Evolutionary conservation across 1,284 basidiomycete genomes (phyloP).

Genomic region (Mycosarcoma mackinlayi): DNA sequence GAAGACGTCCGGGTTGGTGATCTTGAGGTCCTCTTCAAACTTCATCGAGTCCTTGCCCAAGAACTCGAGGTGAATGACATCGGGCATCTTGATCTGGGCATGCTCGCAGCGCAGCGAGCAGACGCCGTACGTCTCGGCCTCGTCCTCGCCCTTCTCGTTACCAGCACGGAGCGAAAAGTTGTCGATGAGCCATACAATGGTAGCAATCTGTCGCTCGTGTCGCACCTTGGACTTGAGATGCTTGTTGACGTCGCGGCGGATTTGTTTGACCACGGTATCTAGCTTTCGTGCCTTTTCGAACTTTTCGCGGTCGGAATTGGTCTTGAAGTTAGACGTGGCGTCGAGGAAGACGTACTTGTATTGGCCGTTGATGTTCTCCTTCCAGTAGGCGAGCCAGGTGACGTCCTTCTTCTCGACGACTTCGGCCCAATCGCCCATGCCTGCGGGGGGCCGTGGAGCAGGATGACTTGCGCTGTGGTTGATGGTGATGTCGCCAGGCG

Average conservation of each 20-base stretch:
- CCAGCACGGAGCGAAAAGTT: conserved; percentile 68
- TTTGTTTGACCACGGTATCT: conserved; percentile 62
- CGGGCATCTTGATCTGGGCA: conserved; percentile 59
- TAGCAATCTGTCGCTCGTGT: conserved; percentile 66
- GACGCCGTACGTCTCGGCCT: conserved; percentile 67
- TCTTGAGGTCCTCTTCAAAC: conserved; percentile 65
- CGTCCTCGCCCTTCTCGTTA: conserved; percentile 68
- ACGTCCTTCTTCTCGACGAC: conserved; percentile 65
- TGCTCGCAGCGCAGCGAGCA: conserved; percentile 67
- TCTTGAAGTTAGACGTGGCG: conserved; percentile 65
- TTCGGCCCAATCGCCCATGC: conserved; percentile 63
- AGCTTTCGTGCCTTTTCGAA: conserved; percentile 67
- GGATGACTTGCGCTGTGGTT: conserved; percentile 65
- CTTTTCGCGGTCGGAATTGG: conserved; percentile 66
- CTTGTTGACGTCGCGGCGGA: conserved; percentile 60
- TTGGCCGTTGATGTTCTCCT: conserved; percentile 66
- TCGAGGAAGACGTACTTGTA: conserved; percentile 68
- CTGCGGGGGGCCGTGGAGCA: conserved; percentile 60
- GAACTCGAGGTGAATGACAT: conserved; percentile 65
- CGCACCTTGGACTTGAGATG: conserved; percentile 63
- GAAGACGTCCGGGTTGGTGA: conserved; percentile 62
- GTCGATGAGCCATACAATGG: conserved; percentile 68
- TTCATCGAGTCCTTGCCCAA: conserved; percentile 68
- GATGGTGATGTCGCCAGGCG: conserved; percentile 66
- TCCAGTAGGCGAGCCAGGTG: conserved; percentile 67